Percentiles rank a stretch among this genome's conserved stretches.
phyloP scores from a whole-genome alignment of 2,329 filamentous ascomycete genomes.

The Nemania serpens region DNA sequence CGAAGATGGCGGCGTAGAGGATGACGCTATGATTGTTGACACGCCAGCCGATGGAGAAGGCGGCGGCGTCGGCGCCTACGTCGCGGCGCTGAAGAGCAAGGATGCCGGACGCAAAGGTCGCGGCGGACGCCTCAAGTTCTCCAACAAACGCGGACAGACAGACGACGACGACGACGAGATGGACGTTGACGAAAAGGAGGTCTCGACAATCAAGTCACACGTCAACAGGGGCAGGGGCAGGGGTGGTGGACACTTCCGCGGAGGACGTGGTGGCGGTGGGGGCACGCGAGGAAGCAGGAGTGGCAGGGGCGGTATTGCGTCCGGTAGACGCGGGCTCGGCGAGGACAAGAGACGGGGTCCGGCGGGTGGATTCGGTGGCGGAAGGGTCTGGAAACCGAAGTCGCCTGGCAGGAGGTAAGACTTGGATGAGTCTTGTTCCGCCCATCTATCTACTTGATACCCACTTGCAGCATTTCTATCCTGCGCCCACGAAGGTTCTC shows the following conservation, averaged over 20 bases:
- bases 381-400: slow-evolving; percentile 48
- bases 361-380: slow-evolving; percentile 40
- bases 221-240: slow-evolving; percentile 43
- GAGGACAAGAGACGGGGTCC: slow-evolving; percentile 53
- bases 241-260: slow-evolving; percentile 35
- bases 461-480: slow-evolving; percentile 14
- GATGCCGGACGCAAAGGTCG: slow-evolving; percentile 68
- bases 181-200: slow-evolving; percentile 55
- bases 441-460: slow-evolving; percentile 17
- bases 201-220: slow-evolving; percentile 57
- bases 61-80: slow-evolving; percentile 69
- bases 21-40: slow-evolving; percentile 68
- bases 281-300: slow-evolving; percentile 40
- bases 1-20: slow-evolving; percentile 53
- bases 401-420: slow-evolving; percentile 39
- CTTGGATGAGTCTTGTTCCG: slow-evolving; percentile 3
- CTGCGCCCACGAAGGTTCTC: neutral
- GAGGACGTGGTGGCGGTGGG: slow-evolving; percentile 30
- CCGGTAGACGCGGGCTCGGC: slow-evolving; percentile 57
- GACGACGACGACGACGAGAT: slow-evolving; percentile 58
- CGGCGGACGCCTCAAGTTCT: slow-evolving; percentile 73
- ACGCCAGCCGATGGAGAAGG: slow-evolving; percentile 49
- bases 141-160: slow-evolving; percentile 61
- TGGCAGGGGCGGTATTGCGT: slow-evolving; percentile 45
- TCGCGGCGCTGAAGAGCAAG: slow-evolving; percentile 70